Evolutionary conservation across 768 basidiomycete genomes (phyloP).

Genomic region (Rhodosporidiobolus odoratus): DNA sequence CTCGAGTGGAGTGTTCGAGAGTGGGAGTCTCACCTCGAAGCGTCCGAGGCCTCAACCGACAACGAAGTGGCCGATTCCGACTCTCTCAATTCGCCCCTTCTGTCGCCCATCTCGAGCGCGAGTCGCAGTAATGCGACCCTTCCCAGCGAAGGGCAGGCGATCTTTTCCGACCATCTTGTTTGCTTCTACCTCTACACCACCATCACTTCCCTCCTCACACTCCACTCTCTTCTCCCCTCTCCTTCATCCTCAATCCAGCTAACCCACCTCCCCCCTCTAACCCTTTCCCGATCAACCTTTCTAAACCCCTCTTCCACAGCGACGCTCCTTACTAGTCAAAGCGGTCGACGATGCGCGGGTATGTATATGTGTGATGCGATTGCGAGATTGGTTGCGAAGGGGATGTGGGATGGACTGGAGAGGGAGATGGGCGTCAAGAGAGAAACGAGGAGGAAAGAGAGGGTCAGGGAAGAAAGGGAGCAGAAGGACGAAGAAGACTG

Average conservation of each 20-base stretch:
- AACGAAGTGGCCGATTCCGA: no score
- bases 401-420: no score
- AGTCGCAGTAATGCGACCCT: neutral
- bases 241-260: neutral
- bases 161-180: slow-evolving; percentile 9
- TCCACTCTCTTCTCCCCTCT: neutral
- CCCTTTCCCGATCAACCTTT: neutral
- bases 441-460: neutral
- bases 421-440: no score
- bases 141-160: neutral
- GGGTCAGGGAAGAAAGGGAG: neutral
- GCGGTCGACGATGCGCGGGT: neutral
- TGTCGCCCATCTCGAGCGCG: neutral
- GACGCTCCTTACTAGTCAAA: neutral
- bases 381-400: slow-evolving; percentile 2
- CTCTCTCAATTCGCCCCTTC: neutral
- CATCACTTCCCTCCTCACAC: neutral
- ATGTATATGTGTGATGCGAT: slow-evolving; percentile 16
- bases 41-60: no score
- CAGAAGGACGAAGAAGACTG: neutral
- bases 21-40: neutral
- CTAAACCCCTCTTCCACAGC: neutral
- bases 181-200: slow-evolving; percentile 14
- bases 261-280: neutral
- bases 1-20: slow-evolving; percentile 18